Conservation (phyloP, 495 filamentous ascomycete species). For the Aspergillus heteromorphus region DNA sequence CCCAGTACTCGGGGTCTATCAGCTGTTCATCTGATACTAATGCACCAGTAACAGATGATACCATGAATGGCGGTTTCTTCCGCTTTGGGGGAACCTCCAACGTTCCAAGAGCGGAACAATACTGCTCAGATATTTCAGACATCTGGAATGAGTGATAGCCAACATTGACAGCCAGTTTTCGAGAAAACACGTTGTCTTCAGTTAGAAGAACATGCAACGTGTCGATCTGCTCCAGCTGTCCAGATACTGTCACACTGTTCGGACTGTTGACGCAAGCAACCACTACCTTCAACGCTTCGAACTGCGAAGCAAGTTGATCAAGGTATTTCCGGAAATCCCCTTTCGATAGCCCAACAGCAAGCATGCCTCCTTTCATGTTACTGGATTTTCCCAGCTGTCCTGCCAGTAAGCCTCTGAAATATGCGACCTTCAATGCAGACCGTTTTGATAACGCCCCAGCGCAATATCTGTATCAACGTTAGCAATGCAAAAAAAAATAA, state of each 20-base stretch:
- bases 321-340: not conserved
- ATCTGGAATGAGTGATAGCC: conserved; percentile 12
- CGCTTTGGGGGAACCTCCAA: not conserved
- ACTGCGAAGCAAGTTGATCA: not conserved
- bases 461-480: not conserved
- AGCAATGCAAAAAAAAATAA: not conserved
- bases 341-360: conserved; percentile 7
- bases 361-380: conserved; percentile 3
- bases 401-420: not conserved
- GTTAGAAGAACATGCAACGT: not conserved
- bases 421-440: conserved; percentile 5
- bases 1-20: conserved; percentile 31
- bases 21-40: conserved; percentile 16
- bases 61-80: conserved; percentile 25
- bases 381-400: not conserved
- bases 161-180: conserved; percentile 4
- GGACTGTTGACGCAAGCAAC: conserved; percentile 34
- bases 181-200: conserved; percentile 1
- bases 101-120: conserved; percentile 22
- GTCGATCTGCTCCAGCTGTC: conserved; percentile 16
- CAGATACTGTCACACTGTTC: conserved; percentile 25
- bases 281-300: conserved; percentile 4
- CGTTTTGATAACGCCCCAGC: not conserved
- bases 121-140: conserved; percentile 15
- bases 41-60: conserved; percentile 33